A percentile compares a stretch with the other conserved stretches of the same genome.
phyloP scores from a whole-genome alignment of 2,329 filamentous ascomycete species.

The Claviceps lovelessii region DNA sequence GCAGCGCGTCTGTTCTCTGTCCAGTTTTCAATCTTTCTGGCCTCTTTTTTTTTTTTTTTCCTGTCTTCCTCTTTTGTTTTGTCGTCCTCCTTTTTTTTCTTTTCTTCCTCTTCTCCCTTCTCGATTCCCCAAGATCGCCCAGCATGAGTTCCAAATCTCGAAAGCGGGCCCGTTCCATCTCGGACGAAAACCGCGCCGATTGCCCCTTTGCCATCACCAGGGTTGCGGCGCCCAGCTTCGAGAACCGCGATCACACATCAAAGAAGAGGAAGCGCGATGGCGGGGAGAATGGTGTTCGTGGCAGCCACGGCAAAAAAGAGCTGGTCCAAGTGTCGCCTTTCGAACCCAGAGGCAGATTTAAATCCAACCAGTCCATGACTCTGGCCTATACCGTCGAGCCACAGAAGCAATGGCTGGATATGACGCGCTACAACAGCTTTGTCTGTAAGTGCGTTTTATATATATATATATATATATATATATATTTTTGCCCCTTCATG shows the following conservation, averaged over 20 bases:
- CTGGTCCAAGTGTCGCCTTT: constrained; percentile 40
- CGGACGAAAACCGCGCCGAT: constrained; percentile 39
- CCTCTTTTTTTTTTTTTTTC: neutral
- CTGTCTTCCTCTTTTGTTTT: too few species aligned
- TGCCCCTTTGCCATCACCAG: constrained; percentile 36
- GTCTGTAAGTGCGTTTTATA: constrained; percentile 42
- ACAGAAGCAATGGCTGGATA: constrained; percentile 38
- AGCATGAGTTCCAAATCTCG: constrained; percentile 21
- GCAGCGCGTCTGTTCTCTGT: constrained; percentile 1
- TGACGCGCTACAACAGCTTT: constrained; percentile 48
- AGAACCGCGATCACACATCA: constrained; percentile 25
- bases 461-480: too few species aligned
- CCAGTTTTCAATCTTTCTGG: neutral
- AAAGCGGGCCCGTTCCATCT: constrained; percentile 37
- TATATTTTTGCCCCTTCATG: neutral
- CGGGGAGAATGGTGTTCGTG: constrained; percentile 22
- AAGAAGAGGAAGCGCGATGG: constrained; percentile 35
- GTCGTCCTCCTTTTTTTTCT: neutral
- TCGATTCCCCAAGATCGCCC: neutral
- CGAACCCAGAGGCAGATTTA: constrained; percentile 39
- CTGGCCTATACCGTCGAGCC: constrained; percentile 40
- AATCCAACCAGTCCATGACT: constrained; percentile 38
- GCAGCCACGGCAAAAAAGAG: constrained; percentile 25
- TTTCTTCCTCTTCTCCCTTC: neutral
- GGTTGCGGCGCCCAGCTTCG: constrained; percentile 15